Percentiles rank a stretch among this genome's conserved stretches.
Evolutionary conservation across 2,329 filamentous ascomycete species (phyloP).

Genomic region (Tolypocladium ophioglossoides): DNA sequence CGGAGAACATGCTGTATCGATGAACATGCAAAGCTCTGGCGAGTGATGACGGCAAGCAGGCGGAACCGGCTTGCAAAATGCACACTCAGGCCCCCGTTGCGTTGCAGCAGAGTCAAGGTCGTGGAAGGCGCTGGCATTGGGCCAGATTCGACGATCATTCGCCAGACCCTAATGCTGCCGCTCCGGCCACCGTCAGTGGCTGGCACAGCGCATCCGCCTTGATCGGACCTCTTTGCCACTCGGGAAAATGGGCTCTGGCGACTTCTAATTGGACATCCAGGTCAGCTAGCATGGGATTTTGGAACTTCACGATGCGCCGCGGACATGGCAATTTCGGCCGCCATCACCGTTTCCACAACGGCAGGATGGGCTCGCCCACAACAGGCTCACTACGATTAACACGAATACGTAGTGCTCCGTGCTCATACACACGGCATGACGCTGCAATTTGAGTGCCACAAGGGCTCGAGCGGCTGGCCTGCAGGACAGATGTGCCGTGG

Average conservation of each 20-base stretch:
- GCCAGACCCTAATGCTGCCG: not conserved
- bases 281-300: not conserved
- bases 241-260: not conserved
- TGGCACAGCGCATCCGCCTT: too few relatives aligned
- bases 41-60: not conserved
- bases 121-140: not conserved
- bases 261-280: not conserved
- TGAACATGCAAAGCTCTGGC: not conserved
- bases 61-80: not conserved
- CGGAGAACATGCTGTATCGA: not conserved
- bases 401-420: too few relatives aligned
- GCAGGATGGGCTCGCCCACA: not conserved
- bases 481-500: not conserved
- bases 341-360: not conserved
- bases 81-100: not conserved
- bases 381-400: not conserved
- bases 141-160: not conserved
- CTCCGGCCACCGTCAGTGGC: not conserved
- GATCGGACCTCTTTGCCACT: not conserved
- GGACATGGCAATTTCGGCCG: not conserved
- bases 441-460: not conserved
- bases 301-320: conserved; percentile 1
- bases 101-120: not conserved
- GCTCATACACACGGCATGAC: not conserved
- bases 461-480: not conserved